Base-by-base conservation (phyloP, 2,329 filamentous ascomycete species). In the Aaosphaeria pasadenensis region DNA sequence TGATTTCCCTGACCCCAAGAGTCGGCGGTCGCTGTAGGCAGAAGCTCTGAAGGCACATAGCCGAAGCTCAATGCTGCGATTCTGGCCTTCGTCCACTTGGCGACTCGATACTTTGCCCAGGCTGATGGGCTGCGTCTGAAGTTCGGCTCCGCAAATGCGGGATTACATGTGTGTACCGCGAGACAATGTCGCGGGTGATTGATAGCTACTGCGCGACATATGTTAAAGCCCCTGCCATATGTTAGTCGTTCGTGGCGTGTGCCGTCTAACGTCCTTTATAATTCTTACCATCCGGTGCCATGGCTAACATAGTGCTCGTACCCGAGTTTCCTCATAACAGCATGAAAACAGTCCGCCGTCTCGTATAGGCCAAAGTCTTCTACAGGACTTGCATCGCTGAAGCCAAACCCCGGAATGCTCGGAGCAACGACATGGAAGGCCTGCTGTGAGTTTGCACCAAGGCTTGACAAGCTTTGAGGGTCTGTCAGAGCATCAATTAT, bases 351-450 rank as follows among this genome's bases (percentile, higher is more conserved):
- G 2, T 75, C 73, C 1, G 82, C 83, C 1, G 82, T 81, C 9
- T 76, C 71, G 5, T 72, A 62, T 47, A 83, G 66, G n/a, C 77
- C 74, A 58, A 77, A 72, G 6, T 68, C 69, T 42, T 77, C 76
- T 46, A 74, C 73, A 1, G 74, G 71, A 36, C 85, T 73, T 2
- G 83, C 73, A 63, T 87, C 84, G 63, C 84, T 86, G 59, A 88
- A 88, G 11, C 83, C 85, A 41, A 86, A 72, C 0, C 84, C 85
- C 0, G 85, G 84, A 17, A 88, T 75, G 39, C 81, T 83, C 1
- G 85, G 85, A 17, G 82, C 80, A 17, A 88, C 77, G n/a, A 88
- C 62, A 58, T 88, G 82, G 57, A 88, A 88, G 1, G 82, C 75
- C 50, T 62, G 57, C 6, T 54, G 55, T 11, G 50, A 49, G n/a